Percentiles rank a stretch among this genome's conserved stretches.
Evolutionary conservation across 139 green algal species (phyloP).

Genomic region (Chlorella sp.): DNA sequence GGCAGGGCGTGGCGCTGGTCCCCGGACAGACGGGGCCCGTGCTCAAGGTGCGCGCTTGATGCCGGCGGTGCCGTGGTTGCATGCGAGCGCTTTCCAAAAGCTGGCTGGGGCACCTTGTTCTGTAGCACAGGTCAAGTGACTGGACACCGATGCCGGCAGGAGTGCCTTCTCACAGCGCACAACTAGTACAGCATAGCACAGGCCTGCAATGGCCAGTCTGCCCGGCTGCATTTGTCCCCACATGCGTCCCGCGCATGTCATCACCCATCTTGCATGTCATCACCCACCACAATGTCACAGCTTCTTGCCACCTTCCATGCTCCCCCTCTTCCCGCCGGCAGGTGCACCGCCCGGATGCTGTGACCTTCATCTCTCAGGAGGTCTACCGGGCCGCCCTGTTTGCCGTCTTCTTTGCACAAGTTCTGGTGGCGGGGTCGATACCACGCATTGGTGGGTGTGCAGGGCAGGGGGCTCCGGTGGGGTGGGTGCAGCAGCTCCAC

Average conservation of each 20-base stretch:
- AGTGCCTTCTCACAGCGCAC: no score
- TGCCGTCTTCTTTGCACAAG: slow-evolving; percentile 68
- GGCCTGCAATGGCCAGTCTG: no score
- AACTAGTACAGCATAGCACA: no score
- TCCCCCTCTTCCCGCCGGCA: not conserved
- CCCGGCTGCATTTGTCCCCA: no score
- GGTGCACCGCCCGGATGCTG: slow-evolving; percentile 23
- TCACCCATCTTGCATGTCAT: no score
- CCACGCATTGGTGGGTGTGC: not conserved
- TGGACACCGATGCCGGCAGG: no score
- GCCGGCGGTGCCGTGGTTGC: not conserved
- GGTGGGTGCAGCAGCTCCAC: not conserved
- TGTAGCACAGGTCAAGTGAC: no score
- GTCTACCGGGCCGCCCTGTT: slow-evolving; percentile 76
- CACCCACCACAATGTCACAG: not conserved
- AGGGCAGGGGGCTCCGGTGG: not conserved
- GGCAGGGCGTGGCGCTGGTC: slow-evolving; percentile 20
- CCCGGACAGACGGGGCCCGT: not conserved
- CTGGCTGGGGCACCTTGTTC: no score
- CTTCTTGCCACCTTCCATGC: not conserved
- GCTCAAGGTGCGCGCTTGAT: slow-evolving; percentile 1
- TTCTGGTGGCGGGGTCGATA: slow-evolving; percentile 38
- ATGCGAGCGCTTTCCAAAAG: no score
- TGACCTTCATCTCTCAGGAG: slow-evolving; percentile 62
- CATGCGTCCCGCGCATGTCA: no score